Evolutionary conservation across 1,284 basidiomycete species (phyloP).

Genomic region (Malassezia equina): DNA sequence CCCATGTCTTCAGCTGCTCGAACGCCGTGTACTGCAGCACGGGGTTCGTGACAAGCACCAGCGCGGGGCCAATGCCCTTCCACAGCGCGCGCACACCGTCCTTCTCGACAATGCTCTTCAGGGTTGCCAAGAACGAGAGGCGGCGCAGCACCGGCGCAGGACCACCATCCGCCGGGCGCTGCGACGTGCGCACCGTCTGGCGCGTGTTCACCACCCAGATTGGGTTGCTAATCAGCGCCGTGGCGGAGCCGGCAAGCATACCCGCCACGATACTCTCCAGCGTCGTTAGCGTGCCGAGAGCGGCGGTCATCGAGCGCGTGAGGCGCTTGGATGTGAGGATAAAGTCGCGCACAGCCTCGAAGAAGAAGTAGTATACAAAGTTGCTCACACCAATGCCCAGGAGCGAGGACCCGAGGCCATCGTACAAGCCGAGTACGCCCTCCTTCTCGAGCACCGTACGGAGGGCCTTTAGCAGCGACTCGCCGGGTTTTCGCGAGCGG

Average conservation of each 20-base stretch:
- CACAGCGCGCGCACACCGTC: constrained; percentile 75
- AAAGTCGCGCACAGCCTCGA: constrained; percentile 46
- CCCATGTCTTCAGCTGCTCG: constrained; percentile 44
- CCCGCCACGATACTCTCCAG: constrained; percentile 82
- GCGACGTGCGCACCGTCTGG: constrained; percentile 53
- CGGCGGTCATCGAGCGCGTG: constrained; percentile 21
- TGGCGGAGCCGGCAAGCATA: constrained; percentile 78
- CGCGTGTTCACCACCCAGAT: constrained; percentile 63
- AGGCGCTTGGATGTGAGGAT: constrained; percentile 48
- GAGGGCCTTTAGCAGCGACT: constrained; percentile 53
- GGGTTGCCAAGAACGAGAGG: constrained; percentile 54
- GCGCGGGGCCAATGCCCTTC: constrained; percentile 88
- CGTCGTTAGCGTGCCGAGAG: constrained; percentile 57
- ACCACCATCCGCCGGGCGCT: background rate
- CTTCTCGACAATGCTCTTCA: constrained; percentile 63
- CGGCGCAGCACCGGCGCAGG: constrained; percentile 23
- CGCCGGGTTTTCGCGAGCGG: constrained; percentile 61
- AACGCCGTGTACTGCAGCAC: constrained; percentile 58
- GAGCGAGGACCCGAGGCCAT: constrained; percentile 73
- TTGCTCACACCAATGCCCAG: constrained; percentile 89
- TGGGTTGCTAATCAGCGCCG: constrained; percentile 81
- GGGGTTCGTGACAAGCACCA: constrained; percentile 88
- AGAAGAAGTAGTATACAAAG: constrained; percentile 54
- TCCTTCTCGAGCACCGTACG: constrained; percentile 71
- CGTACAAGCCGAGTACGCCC: constrained; percentile 75